Evolutionary conservation across 106 monocot genomes (phyloP), one percentile per base, ranked within the genome.

Genomic region (Dioscorea dumetorum): DNA sequence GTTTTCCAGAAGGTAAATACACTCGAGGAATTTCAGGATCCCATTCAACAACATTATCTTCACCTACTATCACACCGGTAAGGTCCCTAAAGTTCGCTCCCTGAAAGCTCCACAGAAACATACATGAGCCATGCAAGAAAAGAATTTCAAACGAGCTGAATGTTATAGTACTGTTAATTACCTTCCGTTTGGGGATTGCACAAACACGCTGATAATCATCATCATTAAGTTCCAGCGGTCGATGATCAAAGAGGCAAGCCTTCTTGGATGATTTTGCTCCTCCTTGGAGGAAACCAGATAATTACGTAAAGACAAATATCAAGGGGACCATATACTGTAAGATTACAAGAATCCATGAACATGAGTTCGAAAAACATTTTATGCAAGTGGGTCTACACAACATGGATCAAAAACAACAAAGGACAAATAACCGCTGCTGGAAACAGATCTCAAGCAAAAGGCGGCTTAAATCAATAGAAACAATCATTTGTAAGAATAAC

Each of bases 81-180:
- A 84, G 32, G 17, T 84, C 76, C 31, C 84, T 67, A 33, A 84
- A 84, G 20, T 80, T 80, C 35, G 84, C 84, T 16, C 79, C 79
- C 84, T 84, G 24, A 32, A 33, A 51, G 11, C 12, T 48, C 5
- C 10, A 74, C 3, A 66, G 0, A 61, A 15, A 18, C 33, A 28
- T 28, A 3, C 33, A 13, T 17, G 21, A 20, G 19, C 31, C 4
- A 20, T 12, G 17, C 20, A 14, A 50, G 4, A 17, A n/a, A n/a
- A n/a, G 49, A 23, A n/a, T 12, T 18, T 14, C 0, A n/a, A 21
- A 67, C 19, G 3, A 51, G 20, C 19, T 48, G n/a, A 1, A 67
- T 49, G 11, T 50, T 50, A 5, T 13, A 23, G 3, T 67, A 8
- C 5, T 13, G 3, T 7, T 33, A 68, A 22, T 8, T 41, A 80